Evolutionary conservation across 345 rosid species (phyloP), one percentile per base, ranked within the genome.

Genomic region (Clausena lansium): DNA sequence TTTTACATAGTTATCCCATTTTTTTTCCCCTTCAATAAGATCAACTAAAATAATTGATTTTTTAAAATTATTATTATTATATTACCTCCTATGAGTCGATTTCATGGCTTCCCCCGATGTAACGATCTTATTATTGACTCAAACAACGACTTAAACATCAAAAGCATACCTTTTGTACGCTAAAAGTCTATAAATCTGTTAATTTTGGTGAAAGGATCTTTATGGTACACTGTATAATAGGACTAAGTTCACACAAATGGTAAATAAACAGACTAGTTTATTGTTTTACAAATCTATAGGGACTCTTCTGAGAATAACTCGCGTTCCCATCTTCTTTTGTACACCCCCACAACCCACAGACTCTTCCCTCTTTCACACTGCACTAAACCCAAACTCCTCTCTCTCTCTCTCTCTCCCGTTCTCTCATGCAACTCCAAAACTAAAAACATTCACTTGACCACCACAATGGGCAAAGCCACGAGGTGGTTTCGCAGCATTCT

Each of bases 391-490:
- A 17, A 52, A 17, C 22, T 17, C 2, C 14, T 30, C 45, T 0
- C 13, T 9, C 13, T 0, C 76, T 39, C 64, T 9, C 73, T 55
- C 67, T n/a, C 70, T 64, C 66, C 27, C 81, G 4, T 41, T 20
- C 35, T 50, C 64, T 20, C 38, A 9, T 75, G 79, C 80, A 30
- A 41, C 66, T 64, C 39, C 73, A 59, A 38, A 17, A 17, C 63
- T 24, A 10, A 22, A 22, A 59, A 6, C 38, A 52, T 11, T n/a
- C 50, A 6, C 75, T 19, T 9, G 25, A 4, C 25, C 6, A 38
- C 54, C 1, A 19, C 50, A 9, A 97, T 97, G 99, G 98, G 94
- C 36, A 97, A 86, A 74, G 97, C 98, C 47, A 86, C 96, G 25
- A 84, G 70, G 79, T 94, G 98, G 98, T 89, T 97, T 79, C 89